Evolutionary conservation across 352 stramenopile genomes (phyloP).

Genomic region (Globisporangium echinulatum): DNA sequence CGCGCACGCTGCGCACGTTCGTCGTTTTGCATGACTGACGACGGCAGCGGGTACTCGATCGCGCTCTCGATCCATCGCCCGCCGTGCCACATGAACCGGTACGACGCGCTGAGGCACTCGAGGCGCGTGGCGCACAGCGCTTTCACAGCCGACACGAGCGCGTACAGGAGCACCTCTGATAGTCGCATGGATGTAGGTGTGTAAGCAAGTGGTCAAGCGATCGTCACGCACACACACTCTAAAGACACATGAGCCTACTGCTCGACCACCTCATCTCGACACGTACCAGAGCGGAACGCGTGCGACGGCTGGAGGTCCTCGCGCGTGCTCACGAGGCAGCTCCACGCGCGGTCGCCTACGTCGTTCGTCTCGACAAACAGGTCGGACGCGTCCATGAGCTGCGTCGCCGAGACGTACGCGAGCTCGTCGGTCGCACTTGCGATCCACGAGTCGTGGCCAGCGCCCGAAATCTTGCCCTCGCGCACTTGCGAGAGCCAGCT

Average conservation of each 20-base stretch:
- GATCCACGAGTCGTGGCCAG: constrained; percentile 40
- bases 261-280: too few relatives aligned
- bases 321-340: constrained; percentile 23
- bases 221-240: neutral
- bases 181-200: neutral
- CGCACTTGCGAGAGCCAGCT: constrained; percentile 72
- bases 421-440: constrained; percentile 12
- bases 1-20: neutral
- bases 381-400: constrained; percentile 13
- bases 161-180: constrained; percentile 51
- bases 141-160: constrained; percentile 49
- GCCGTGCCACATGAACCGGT: constrained; percentile 52
- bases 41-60: constrained; percentile 33
- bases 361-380: constrained; percentile 21
- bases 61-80: constrained; percentile 50
- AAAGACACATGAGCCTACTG: neutral
- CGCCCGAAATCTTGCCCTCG: constrained; percentile 74
- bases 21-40: neutral
- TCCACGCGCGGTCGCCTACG: constrained; percentile 10
- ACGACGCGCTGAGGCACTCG: constrained; percentile 42
- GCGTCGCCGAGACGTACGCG: constrained; percentile 5
- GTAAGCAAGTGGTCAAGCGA: neutral
- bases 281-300: constrained; percentile 21
- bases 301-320: constrained; percentile 44
- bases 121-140: constrained; percentile 41